Evolutionary conservation across 176 grass and related monocot species (phyloP), one percentile per base, ranked within the genome.

Genomic region (Eragrostis nindensis): DNA sequence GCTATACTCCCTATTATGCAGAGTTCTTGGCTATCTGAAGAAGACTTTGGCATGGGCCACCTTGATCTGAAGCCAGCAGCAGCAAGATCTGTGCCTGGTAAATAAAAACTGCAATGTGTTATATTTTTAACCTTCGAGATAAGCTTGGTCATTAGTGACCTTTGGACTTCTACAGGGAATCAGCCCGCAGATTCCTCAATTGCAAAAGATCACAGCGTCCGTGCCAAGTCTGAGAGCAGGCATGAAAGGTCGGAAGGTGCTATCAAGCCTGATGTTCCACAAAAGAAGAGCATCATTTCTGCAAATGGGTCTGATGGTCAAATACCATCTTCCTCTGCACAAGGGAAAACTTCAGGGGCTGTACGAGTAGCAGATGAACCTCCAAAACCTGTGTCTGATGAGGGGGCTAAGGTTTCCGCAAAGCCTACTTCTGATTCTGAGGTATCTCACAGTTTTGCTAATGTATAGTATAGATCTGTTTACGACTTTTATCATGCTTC

Each of bases 11-110:
- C 52, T 79, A 38, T 84, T 73, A n/a, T 89, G 86, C 86, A 99
- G 96, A 90, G 84, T 68, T 90, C 93, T 82, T 99, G 96, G 96
- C 79, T 99, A 83, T 91, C 96, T 90, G 96, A 99, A 53, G 96
- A 95, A 86, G 96, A 93, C 68, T 99, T 99, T 91, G 88, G 89
- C 60, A 93, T 95, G 97, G 93, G 93, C 45, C 78, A 91, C 73
- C 83, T 99, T 83, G 97, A 96, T 78, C 73, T 89, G 70, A 99
- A 93, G 76, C 90, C 87, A 84, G 82, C 57, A 17, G 84, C 82
- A 43, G 65, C 87, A 81, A 95, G 93, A 93, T 54, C 80, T 79
- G 62, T 80, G 67, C 42, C 79, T 80, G 93, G 97, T 99, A 91
- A 82, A 76, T 70, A 71, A 41, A 80, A 81, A 49, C n/a, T 54